Evolutionary conservation across 108 stramenopile species (phyloP).

Genomic region (Schizochytrium sp.): DNA sequence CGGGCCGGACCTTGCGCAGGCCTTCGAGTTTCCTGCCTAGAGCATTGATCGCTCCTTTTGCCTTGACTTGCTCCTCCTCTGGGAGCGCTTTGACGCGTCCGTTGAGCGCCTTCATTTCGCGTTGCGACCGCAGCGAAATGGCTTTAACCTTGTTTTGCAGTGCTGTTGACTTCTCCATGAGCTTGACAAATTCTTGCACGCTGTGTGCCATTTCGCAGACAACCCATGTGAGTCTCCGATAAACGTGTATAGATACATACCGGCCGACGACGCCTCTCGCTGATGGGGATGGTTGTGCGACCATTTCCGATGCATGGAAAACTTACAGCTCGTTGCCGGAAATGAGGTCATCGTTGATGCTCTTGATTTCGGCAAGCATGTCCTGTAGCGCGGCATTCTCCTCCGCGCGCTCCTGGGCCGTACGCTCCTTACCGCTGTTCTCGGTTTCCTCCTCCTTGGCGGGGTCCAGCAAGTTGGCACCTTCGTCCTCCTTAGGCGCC

Average conservation of each 20-base stretch:
- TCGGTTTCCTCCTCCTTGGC: no score
- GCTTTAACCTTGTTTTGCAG: constrained; percentile 7
- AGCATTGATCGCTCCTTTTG: not conserved
- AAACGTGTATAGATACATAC: not conserved
- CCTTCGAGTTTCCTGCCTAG: not conserved
- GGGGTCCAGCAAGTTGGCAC: no score
- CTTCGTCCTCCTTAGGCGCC: no score
- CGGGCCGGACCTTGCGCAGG: not conserved
- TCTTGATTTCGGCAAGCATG: not conserved
- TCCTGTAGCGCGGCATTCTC: not conserved
- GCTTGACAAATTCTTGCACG: not conserved
- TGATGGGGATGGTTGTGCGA: not conserved
- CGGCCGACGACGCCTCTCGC: not conserved
- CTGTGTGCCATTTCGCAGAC: not conserved
- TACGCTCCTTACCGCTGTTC: no score
- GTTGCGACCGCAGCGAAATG: not conserved
- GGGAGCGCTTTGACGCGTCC: not conserved
- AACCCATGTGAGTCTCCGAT: not conserved
- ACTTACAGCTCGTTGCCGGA: not conserved
- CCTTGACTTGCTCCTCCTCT: not conserved
- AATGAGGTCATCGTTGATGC: not conserved
- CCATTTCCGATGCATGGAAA: not conserved
- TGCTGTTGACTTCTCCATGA: not conserved
- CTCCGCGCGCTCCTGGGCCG: no score
- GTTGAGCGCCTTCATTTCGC: not conserved